Conservation (phyloP, 2,329 filamentous ascomycete species). For the Botrytis medusae region DNA sequence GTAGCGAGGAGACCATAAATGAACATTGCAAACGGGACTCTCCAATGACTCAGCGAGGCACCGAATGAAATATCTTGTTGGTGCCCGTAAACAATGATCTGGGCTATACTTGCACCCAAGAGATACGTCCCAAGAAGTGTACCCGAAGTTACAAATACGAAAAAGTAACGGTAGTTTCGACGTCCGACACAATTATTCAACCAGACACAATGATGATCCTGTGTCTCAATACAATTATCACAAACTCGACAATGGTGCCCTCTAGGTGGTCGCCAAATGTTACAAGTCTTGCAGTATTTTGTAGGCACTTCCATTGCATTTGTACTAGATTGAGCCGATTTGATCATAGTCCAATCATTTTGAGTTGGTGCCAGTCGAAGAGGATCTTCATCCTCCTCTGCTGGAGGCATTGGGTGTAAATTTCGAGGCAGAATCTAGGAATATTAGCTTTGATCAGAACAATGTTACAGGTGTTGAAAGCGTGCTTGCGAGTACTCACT, state of each 20-base stretch:
- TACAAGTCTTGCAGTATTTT: conserved; percentile 97
- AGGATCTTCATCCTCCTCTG: conserved; percentile 75
- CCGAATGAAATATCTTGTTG: conserved; percentile 66
- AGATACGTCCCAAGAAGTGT: conserved; percentile 76
- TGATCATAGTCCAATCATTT: conserved; percentile 92
- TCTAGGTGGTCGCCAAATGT: conserved; percentile 93
- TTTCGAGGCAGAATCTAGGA: conserved; percentile 88
- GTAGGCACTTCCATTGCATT: conserved; percentile 97
- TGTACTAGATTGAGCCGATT: conserved; percentile 68
- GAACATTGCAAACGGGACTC: conserved; percentile 83
- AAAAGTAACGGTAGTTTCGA: conserved; percentile 98
- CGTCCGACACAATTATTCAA: conserved; percentile 97
- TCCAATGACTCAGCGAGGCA: conserved; percentile 65
- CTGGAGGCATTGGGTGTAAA: conserved; percentile 80
- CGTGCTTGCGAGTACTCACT: conserved; percentile 54
- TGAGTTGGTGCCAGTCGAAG: conserved; percentile 78
- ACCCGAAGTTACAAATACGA: conserved; percentile 80
- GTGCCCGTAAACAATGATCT: conserved; percentile 71
- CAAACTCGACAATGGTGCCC: conserved; percentile 96
- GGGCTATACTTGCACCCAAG: conserved; percentile 73
- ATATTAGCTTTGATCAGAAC: conserved; percentile 26
- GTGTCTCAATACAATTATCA: conserved; percentile 95
- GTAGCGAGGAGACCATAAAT: conserved; percentile 75
- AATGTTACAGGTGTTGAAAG: neutral
- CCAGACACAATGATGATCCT: conserved; percentile 99